A percentile compares a stretch with the other conserved stretches of the same genome.
Evolutionary conservation across 1,284 basidiomycete species (phyloP).

Genomic region (Testicularia cyperi): DNA sequence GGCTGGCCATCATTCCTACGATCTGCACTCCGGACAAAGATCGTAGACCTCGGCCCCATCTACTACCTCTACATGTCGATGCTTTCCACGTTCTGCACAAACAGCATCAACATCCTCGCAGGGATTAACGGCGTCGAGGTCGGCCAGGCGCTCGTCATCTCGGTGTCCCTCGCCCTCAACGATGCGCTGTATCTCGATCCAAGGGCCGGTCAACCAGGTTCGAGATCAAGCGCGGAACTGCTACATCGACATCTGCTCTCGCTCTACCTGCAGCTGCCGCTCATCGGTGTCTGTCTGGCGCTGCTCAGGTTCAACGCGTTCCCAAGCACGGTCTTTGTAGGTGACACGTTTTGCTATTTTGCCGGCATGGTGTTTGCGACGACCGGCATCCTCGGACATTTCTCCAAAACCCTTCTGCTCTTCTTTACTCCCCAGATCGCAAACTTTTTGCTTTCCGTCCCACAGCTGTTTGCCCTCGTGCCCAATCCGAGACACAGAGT

Average conservation of each 20-base stretch:
- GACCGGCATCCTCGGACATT: conserved; percentile 70
- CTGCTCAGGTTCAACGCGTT: conserved; percentile 68
- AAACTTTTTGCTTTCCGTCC: conserved; percentile 92
- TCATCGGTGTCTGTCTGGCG: conserved; percentile 83
- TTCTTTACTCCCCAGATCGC: conserved; percentile 98
- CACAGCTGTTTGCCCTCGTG: conserved; percentile 90
- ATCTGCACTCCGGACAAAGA: conserved; percentile 65
- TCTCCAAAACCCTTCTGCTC: conserved; percentile 90
- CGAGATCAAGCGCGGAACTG: conserved; percentile 65
- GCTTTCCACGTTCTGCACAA: conserved; percentile 93
- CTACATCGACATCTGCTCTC: conserved; percentile 91
- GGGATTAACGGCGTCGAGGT: conserved; percentile 94
- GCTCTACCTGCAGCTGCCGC: conserved; percentile 91
- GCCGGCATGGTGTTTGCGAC: conserved; percentile 65
- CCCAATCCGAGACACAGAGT: conserved; percentile 91
- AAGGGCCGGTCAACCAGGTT: conserved; percentile 34
- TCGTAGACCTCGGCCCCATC: conserved; percentile 90
- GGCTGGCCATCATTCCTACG: conserved; percentile 58
- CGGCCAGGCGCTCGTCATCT: conserved; percentile 88
- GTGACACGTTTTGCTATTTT: conserved; percentile 97
- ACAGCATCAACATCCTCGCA: conserved; percentile 97
- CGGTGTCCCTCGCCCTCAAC: conserved; percentile 83
- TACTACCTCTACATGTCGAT: conserved; percentile 97
- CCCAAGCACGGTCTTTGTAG: conserved; percentile 88
- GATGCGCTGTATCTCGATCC: conserved; percentile 74